Percentiles rank a stretch among this genome's conserved stretches.
phyloP scores from a whole-genome alignment of 441 rosid genomes.

The Raphanus hybrid region DNA sequence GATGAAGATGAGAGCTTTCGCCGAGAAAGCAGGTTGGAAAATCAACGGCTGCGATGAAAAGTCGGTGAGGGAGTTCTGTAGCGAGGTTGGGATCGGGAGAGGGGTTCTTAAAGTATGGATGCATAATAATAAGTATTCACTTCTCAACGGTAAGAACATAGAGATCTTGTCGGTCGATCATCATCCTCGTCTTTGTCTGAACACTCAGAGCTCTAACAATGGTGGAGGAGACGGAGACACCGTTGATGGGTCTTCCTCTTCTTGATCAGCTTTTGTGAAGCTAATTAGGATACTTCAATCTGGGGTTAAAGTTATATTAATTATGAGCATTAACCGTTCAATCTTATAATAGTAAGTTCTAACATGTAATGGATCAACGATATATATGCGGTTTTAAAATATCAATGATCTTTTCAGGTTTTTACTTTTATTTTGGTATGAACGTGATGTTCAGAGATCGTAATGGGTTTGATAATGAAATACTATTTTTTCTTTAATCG shows the following conservation, averaged over 20 bases:
- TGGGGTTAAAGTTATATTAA: neutral
- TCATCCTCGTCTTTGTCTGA: constrained; percentile 29
- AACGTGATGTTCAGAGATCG: constrained; percentile 19
- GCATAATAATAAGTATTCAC: constrained; percentile 74
- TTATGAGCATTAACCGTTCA: constrained; percentile 31
- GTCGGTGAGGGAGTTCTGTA: constrained; percentile 53
- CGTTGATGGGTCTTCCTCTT: constrained; percentile 41
- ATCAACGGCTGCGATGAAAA: constrained; percentile 69
- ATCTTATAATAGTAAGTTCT: constrained; percentile 22
- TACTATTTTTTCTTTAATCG: neutral
- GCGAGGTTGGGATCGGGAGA: constrained; percentile 58
- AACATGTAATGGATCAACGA: constrained; percentile 35
- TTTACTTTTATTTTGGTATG: neutral
- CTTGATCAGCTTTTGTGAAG: constrained; percentile 23
- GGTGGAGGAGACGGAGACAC: constrained; percentile 21
- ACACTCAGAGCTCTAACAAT: constrained; percentile 18
- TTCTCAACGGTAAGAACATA: constrained; percentile 41
- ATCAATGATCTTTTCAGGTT: neutral
- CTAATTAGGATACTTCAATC: neutral
- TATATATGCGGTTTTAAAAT: neutral
- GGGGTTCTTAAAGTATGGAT: constrained; percentile 80
- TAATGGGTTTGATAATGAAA: neutral
- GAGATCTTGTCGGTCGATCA: constrained; percentile 35
- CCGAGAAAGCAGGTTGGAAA: constrained; percentile 81
- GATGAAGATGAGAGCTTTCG: constrained; percentile 74